A percentile compares a stretch with the other conserved stretches of the same genome.
Evolutionary conservation across 345 rosid genomes (phyloP).

Genomic region (Gossypium turneri): DNA sequence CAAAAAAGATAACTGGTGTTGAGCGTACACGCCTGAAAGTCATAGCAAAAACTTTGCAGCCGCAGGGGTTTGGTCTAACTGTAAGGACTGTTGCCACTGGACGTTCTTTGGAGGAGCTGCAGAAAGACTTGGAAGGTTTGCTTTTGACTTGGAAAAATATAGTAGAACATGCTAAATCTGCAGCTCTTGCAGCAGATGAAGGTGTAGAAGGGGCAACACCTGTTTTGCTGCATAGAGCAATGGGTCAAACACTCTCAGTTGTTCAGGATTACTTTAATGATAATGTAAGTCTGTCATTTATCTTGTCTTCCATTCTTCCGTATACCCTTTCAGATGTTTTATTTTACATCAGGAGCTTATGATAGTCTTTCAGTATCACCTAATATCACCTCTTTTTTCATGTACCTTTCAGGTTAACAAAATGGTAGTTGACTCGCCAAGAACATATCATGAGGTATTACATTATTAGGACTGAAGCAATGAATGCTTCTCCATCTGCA

Average conservation of each 20-base stretch:
- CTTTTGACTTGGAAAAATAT: conserved; percentile 87
- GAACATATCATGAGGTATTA: conserved; percentile 91
- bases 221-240: conserved; percentile 80
- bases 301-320: conserved; percentile 1
- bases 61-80: conserved; percentile 84
- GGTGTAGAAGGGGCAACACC: conserved; percentile 93
- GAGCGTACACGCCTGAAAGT: conserved; percentile 86
- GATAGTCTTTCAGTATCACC: neutral
- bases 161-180: conserved; percentile 80
- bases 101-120: conserved; percentile 78
- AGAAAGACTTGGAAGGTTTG: conserved; percentile 81
- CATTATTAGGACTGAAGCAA: conserved; percentile 9
- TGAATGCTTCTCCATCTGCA: conserved; percentile 4
- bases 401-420: conserved; percentile 60
- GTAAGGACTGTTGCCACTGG: conserved; percentile 95
- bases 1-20: conserved; percentile 69
- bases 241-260: conserved; percentile 96
- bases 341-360: conserved; percentile 7
- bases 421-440: conserved; percentile 90
- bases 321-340: conserved; percentile 13
- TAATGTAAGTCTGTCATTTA: conserved; percentile 39
- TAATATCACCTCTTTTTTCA: neutral
- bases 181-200: conserved; percentile 96
- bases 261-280: conserved; percentile 91
- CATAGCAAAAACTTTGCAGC: conserved; percentile 89